A percentile compares a stretch with the other conserved stretches of the same genome.
These are phyloP conservation scores for Thielaviopsis euricoi DNA, from an alignment of 2,329 filamentous ascomycete genomes.

Conservation along the genomic window DNA sequence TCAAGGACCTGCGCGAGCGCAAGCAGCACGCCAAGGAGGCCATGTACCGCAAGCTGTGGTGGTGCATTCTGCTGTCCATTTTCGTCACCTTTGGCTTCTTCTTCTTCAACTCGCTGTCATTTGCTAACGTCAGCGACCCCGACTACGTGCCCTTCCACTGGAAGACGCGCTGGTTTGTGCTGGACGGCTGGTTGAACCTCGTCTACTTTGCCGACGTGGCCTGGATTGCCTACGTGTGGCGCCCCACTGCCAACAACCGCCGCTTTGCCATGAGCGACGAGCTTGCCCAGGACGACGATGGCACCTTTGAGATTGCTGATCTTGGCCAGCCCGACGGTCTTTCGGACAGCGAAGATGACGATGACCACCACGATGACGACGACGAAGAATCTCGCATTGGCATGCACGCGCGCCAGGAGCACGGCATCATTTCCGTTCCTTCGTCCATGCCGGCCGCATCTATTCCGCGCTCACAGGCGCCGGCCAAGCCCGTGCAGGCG, in stretches of 20 bases:
- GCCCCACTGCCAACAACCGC: constrained; percentile 89
- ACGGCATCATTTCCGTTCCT: constrained; percentile 9
- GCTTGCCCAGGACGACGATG: constrained; percentile 95
- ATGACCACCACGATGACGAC: constrained; percentile 30
- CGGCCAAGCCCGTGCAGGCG: constrained; percentile 13
- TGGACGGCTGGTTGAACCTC: constrained; percentile 93
- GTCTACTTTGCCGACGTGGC: constrained; percentile 89
- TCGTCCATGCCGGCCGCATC: constrained; percentile 4
- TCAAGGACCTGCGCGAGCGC: constrained; percentile 87
- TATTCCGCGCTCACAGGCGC: constrained; percentile 4
- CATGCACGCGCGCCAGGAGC: constrained; percentile 6
- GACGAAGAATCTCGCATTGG: constrained; percentile 30
- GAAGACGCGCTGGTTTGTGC: constrained; percentile 93
- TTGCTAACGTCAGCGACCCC: constrained; percentile 67
- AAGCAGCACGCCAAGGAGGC: constrained; percentile 84
- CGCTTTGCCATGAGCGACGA: constrained; percentile 98
- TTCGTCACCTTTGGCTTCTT: constrained; percentile 96
- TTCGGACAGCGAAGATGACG: constrained; percentile 31
- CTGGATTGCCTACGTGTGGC: constrained; percentile 90
- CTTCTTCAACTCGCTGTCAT: constrained; percentile 94
- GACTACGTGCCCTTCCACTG: constrained; percentile 94
- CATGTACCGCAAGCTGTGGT: constrained; percentile 99
- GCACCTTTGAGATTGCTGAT: constrained; percentile 83
- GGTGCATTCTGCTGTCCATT: constrained; percentile 85
- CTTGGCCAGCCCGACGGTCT: constrained; percentile 60